A percentile compares a stretch with the other conserved stretches of the same genome.
phyloP scores from a whole-genome alignment of 2,329 filamentous ascomycete genomes.

The Septoria petroselini region DNA sequence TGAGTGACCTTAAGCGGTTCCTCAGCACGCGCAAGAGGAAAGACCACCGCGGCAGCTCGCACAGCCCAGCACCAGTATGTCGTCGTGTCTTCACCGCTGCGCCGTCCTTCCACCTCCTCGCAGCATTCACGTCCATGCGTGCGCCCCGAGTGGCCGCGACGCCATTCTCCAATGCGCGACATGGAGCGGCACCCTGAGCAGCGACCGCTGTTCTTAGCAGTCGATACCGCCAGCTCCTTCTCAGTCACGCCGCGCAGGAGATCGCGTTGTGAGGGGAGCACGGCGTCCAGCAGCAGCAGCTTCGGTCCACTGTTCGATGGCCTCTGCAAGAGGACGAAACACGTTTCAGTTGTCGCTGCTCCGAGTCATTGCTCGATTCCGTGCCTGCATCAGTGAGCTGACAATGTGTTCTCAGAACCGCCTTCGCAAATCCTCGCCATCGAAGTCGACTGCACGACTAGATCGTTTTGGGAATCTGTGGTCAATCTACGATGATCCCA shows the following conservation, averaged over 20 bases:
- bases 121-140: slow-evolving; percentile 3
- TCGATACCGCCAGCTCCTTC: not conserved
- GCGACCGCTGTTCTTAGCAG: not conserved
- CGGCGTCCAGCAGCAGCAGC: slow-evolving; percentile 3
- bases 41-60: slow-evolving; percentile 24
- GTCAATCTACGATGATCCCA: slow-evolving; percentile 52
- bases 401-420: slow-evolving; percentile 19
- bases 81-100: not conserved
- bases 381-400: slow-evolving; percentile 10
- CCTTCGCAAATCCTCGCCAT: slow-evolving; percentile 6
- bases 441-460: slow-evolving; percentile 42
- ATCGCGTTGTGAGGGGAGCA: not conserved
- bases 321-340: slow-evolving; percentile 2
- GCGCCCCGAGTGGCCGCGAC: not conserved
- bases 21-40: slow-evolving; percentile 66
- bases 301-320: slow-evolving; percentile 5
- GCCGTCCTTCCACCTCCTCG: not conserved
- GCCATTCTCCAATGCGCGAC: slow-evolving; percentile 6
- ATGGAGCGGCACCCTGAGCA: not conserved
- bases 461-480: slow-evolving; percentile 65
- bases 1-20: slow-evolving; percentile 60
- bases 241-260: not conserved
- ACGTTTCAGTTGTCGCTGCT: slow-evolving; percentile 10
- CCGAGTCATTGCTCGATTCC: slow-evolving; percentile 6
- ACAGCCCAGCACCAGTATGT: slow-evolving; percentile 25